Conservation (phyloP, 2,329 filamentous ascomycete species). For the Xylariaceae sp. region DNA sequence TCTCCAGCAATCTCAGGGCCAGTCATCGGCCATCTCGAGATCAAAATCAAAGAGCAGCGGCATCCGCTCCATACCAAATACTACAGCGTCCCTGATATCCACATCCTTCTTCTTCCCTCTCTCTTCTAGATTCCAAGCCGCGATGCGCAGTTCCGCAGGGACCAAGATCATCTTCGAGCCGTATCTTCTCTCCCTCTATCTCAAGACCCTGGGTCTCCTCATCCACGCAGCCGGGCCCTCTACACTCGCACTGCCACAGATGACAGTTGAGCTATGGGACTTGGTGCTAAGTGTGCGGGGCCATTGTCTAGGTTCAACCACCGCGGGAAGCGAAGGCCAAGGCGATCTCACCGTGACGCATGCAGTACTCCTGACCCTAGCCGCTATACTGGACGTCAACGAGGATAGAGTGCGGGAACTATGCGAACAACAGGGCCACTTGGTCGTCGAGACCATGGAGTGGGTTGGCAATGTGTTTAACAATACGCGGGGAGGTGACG, state of each 20-base stretch:
- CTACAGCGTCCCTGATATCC: constrained; percentile 69
- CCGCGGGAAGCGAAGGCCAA: neutral
- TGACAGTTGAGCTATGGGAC: constrained; percentile 80
- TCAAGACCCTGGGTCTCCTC: constrained; percentile 80
- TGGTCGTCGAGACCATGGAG: constrained; percentile 78
- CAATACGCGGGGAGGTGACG: constrained; percentile 41
- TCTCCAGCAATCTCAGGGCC: constrained; percentile 46
- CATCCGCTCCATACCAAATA: constrained; percentile 62
- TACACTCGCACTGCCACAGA: constrained; percentile 66
- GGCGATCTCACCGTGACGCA: constrained; percentile 61
- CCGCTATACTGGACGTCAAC: constrained; percentile 79
- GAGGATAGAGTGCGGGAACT: constrained; percentile 63
- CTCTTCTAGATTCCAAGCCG: constrained; percentile 71
- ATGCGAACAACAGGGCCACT: constrained; percentile 66
- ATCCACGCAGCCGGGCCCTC: constrained; percentile 78
- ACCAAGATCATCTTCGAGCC: constrained; percentile 62
- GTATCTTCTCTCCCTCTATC: constrained; percentile 68
- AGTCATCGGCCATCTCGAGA: constrained; percentile 14
- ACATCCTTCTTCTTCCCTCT: constrained; percentile 82
- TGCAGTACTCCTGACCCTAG: constrained; percentile 70
- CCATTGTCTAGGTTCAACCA: constrained; percentile 38
- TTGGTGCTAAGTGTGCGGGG: constrained; percentile 68
- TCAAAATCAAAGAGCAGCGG: constrained; percentile 31
- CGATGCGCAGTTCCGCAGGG: constrained; percentile 37
- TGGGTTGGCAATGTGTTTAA: constrained; percentile 80